These are phyloP conservation scores for Microsporum ferrugineum DNA, from an alignment of 2,329 filamentous ascomycete species.

Conservation along the genomic window DNA sequence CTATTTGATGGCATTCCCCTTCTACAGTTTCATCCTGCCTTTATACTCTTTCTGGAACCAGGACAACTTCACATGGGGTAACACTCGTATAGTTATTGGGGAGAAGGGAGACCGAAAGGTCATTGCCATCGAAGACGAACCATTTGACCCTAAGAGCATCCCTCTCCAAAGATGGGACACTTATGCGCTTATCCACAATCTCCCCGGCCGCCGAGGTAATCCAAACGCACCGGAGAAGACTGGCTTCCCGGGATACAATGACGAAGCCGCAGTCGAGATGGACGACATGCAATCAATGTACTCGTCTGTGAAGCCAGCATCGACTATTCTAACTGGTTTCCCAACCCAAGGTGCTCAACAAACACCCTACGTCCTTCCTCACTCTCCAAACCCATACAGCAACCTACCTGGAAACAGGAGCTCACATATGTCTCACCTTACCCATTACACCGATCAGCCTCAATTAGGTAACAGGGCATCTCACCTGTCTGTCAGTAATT, in stretches of 20 bases:
- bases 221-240: constrained; percentile 52
- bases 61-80: constrained; percentile 98
- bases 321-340: constrained; percentile 79
- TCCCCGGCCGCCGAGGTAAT: constrained; percentile 75
- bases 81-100: constrained; percentile 91
- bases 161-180: constrained; percentile 96
- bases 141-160: constrained; percentile 83
- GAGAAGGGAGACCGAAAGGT: constrained; percentile 86
- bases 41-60: constrained; percentile 99
- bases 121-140: constrained; percentile 71
- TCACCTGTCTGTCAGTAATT: constrained; percentile 50
- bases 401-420: constrained; percentile 42
- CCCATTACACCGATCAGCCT: constrained; percentile 53
- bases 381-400: constrained; percentile 63
- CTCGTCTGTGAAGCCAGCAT: constrained; percentile 75
- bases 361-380: constrained; percentile 65
- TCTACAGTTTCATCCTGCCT: constrained; percentile 83
- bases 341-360: constrained; percentile 47
- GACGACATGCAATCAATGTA: constrained; percentile 97
- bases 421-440: constrained; percentile 60
- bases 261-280: constrained; percentile 74
- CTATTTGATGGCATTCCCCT: constrained; percentile 87
- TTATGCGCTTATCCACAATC: constrained; percentile 73
- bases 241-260: constrained; percentile 53
- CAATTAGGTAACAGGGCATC: constrained; percentile 29